Conservation (phyloP, 2,329 filamentous ascomycete genomes). For the Eutypella sp. region DNA sequence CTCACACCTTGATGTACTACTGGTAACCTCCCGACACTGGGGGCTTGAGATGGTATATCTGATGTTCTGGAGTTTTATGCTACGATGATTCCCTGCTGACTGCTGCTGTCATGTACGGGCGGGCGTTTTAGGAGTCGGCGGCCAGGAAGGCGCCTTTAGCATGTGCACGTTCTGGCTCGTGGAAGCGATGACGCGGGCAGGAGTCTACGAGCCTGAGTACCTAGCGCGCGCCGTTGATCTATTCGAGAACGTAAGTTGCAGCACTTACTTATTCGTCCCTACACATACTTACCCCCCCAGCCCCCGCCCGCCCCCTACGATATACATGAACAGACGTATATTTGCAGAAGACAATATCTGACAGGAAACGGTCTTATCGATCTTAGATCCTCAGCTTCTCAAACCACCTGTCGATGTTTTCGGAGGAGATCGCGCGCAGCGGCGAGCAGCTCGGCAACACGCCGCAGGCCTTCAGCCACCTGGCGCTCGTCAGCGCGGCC, state of each 20-base stretch:
- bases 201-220: slow-evolving; percentile 61
- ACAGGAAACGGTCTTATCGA: not conserved
- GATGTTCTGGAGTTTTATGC: too few species aligned
- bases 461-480: slow-evolving; percentile 72
- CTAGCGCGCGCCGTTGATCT: slow-evolving; percentile 58
- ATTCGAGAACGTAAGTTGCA: slow-evolving; percentile 57
- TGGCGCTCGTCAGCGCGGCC: slow-evolving; percentile 70
- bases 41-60: too few species aligned
- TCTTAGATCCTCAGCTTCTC: slow-evolving; percentile 61
- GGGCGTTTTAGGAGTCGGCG: slow-evolving; percentile 56
- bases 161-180: slow-evolving; percentile 85
- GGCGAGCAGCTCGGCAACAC: slow-evolving; percentile 78
- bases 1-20: not conserved
- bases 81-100: slow-evolving; percentile 1
- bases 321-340: not conserved
- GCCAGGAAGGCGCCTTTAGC: slow-evolving; percentile 69
- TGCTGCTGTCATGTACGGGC: slow-evolving; percentile 2
- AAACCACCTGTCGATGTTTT: slow-evolving; percentile 75
- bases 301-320: not conserved
- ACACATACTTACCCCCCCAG: not conserved
- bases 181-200: slow-evolving; percentile 68
- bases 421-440: slow-evolving; percentile 68
- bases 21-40: not conserved
- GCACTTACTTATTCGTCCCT: not conserved
- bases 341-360: not conserved